These are phyloP conservation scores for Chrysoporthe austroafricana DNA, from an alignment of 2,329 filamentous ascomycete species.

Conservation along the genomic window DNA sequence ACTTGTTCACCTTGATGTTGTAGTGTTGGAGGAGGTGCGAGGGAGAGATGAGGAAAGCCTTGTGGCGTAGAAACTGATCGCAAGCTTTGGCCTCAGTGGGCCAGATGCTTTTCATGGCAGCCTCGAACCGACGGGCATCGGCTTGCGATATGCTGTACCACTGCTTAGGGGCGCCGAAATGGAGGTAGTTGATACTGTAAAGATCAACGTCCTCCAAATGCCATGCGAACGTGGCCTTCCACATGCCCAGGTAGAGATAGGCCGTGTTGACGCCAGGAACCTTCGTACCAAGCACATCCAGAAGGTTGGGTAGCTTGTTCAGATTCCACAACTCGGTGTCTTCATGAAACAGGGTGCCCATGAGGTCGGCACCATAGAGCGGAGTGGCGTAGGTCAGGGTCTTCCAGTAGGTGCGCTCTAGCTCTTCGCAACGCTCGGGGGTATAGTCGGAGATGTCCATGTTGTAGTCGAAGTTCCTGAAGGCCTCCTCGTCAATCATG, in stretches of 20 bases:
- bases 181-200: constrained; percentile 99
- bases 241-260: constrained; percentile 98
- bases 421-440: constrained; percentile 86
- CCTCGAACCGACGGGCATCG: constrained; percentile 89
- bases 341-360: constrained; percentile 91
- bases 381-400: constrained; percentile 93
- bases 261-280: constrained; percentile 98
- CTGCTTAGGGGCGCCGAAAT: constrained; percentile 97
- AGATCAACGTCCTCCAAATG: constrained; percentile 98
- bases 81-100: constrained; percentile 93
- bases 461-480: constrained; percentile 87
- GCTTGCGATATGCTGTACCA: constrained; percentile 99
- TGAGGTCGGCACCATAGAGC: constrained; percentile 95
- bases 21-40: constrained; percentile 84
- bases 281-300: constrained; percentile 93
- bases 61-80: constrained; percentile 94
- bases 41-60: constrained; percentile 95
- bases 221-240: constrained; percentile 99
- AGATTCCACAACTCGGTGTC: constrained; percentile 87
- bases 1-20: constrained; percentile 93
- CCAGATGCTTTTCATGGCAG: constrained; percentile 95
- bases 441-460: constrained; percentile 89
- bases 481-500: constrained; percentile 85
- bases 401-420: constrained; percentile 97
- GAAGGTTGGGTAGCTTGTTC: constrained; percentile 87